Conservation (phyloP, 2,329 filamentous ascomycete species). For the Chalara sp. region DNA sequence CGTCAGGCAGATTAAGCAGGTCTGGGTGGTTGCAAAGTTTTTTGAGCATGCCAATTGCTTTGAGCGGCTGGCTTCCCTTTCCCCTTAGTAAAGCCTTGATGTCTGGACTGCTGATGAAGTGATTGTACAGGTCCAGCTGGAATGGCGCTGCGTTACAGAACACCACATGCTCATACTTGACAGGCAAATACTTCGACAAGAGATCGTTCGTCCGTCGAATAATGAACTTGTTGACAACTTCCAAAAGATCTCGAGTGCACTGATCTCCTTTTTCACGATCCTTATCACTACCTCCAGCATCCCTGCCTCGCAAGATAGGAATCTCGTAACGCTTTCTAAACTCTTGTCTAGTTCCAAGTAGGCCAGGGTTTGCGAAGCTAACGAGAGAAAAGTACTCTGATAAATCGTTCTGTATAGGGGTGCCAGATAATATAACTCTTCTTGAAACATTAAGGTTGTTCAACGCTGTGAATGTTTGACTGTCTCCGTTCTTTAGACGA, state of each 20-base stretch:
- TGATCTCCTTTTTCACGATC: constrained; percentile 80
- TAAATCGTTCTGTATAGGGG: constrained; percentile 97
- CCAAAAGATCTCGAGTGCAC: constrained; percentile 71
- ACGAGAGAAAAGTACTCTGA: constrained; percentile 95
- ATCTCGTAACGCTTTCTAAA: constrained; percentile 93
- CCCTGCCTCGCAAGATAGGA: constrained; percentile 84
- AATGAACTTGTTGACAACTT: constrained; percentile 94
- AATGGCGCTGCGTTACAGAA: constrained; percentile 95
- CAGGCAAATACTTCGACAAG: constrained; percentile 89
- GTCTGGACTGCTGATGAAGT: constrained; percentile 92
- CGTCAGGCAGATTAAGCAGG: constrained; percentile 72
- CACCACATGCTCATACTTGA: constrained; percentile 99
- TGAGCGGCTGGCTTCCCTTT: constrained; percentile 91
- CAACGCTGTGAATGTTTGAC: constrained; percentile 86
- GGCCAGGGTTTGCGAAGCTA: constrained; percentile 90
- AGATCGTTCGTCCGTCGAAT: constrained; percentile 98
- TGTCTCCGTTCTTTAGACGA: constrained; percentile 93
- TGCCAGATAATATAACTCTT: constrained; percentile 91
- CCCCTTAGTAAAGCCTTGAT: constrained; percentile 88
- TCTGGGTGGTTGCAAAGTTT: constrained; percentile 99
- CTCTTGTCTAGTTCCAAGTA: constrained; percentile 81
- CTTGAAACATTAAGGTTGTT: constrained; percentile 86
- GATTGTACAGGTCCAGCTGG: constrained; percentile 89
- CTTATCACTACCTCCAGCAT: constrained; percentile 78
- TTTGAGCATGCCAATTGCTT: constrained; percentile 93